These are phyloP conservation scores for Protomyces gravidus DNA, from an alignment of 1,139 yeast species.

Conservation along the genomic window DNA sequence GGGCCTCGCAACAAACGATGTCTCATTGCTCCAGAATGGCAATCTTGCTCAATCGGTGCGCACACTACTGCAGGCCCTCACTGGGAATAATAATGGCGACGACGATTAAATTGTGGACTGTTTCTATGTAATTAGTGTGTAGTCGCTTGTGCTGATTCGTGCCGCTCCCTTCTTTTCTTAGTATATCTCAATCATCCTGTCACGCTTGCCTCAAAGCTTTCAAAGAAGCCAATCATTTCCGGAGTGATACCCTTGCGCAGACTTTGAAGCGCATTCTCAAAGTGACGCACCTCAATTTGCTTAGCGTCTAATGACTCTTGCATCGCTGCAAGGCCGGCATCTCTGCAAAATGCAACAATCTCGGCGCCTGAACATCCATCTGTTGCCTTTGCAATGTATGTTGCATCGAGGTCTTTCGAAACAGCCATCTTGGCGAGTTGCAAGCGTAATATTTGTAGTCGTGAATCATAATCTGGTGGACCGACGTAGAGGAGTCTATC, in stretches of 20 bases:
- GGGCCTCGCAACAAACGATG: neutral
- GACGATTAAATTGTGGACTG: no score
- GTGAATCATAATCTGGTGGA: constrained; percentile 91
- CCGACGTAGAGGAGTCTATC: constrained; percentile 97
- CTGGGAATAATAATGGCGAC: no score
- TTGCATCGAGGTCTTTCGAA: constrained; percentile 45
- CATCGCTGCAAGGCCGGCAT: constrained; percentile 88
- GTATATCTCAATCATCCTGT: no score
- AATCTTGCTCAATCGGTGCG: neutral
- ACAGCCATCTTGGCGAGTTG: constrained; percentile 64
- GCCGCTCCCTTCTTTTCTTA: no score
- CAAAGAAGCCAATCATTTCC: constrained; percentile 76
- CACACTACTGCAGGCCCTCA: neutral
- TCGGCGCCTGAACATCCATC: constrained; percentile 98
- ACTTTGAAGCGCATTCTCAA: constrained; percentile 61
- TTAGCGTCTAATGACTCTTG: constrained; percentile 64
- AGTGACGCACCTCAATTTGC: constrained; percentile 59
- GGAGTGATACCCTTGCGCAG: constrained; percentile 73
- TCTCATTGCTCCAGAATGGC: neutral
- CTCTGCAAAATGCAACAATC: constrained; percentile 84
- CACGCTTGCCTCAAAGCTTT: constrained; percentile 45
- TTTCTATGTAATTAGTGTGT: no score
- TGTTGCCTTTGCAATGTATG: constrained; percentile 58
- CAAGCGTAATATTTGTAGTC: constrained; percentile 93
- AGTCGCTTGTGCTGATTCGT: no score